Base-by-base conservation (phyloP, 441 rosid species). In the Arabidopsis lyrata region DNA sequence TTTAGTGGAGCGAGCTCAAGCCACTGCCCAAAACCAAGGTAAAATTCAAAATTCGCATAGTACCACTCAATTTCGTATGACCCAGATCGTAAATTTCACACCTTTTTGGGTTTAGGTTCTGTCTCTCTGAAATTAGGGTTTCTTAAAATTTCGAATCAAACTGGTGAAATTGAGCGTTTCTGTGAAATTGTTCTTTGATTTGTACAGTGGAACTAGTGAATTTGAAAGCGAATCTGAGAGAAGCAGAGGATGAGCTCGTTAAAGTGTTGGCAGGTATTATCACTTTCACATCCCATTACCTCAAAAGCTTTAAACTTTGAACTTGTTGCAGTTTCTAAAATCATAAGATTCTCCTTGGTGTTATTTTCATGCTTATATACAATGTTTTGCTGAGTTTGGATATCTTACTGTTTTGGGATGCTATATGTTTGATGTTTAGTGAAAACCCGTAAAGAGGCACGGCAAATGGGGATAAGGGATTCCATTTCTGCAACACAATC, bases 401-500 rank as follows among this genome's bases (percentile, higher is more conserved):
- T 65, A 49, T 56, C 34, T 60, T 20, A 10, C 14, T 12, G 8
- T 15, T 50, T 61, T 61, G 18, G 8, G 29, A 12, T 62, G 42
- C 55, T 68, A 24, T 24, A 36, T 52, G 9, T 35, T 24, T 54
- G 42, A 35, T 77, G 24, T 78, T 48, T 75, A 92, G 99, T 81
- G 81, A 95, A 92, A 83, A 90, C 97, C 2, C 90, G 88, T 75
- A 84, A 77, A 72, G 98, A 95, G 82, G 97, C 90, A 7, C 81
- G 80, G 65, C 88, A 89, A 73, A 85, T 92, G 86, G 85, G 86
- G 11, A 70, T 72, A 24, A 82, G 85, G 77, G 97, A 92, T 62
- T 78, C 88, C 27, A 77, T 92, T 56, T 85, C 87, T 71, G 87
- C 86, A 16, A 54, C 77, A 27, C 87, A 86, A 57, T 80, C 85